Conservation (phyloP, 2,329 filamentous ascomycete genomes). For the Cercospora brassicicola region DNA sequence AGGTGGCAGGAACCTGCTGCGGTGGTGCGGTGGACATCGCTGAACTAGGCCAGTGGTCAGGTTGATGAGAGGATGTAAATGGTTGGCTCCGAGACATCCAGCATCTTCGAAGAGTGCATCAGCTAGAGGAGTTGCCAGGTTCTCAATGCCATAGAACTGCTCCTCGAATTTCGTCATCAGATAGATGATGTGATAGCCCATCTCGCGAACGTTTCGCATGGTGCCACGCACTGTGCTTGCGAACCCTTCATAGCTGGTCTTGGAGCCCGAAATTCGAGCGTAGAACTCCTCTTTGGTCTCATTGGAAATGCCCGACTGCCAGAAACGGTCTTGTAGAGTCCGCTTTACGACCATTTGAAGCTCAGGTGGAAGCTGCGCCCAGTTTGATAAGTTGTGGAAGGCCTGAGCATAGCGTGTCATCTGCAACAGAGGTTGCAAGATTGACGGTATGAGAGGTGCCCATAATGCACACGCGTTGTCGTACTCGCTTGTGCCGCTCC, state of each 20-base stretch:
- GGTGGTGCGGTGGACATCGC: conserved; percentile 78
- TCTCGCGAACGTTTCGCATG: conserved; percentile 85
- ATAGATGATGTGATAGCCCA: conserved; percentile 90
- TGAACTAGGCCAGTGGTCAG: conserved; percentile 86
- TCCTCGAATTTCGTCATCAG: conserved; percentile 85
- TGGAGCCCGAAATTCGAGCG: conserved; percentile 83
- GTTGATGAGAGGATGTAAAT: conserved; percentile 89
- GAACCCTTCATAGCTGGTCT: conserved; percentile 85
- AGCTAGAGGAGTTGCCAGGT: conserved; percentile 79
- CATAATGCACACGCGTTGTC: conserved; percentile 78
- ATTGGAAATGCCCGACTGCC: conserved; percentile 95
- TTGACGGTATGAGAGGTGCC: conserved; percentile 75
- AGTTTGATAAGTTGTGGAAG: conserved; percentile 83
- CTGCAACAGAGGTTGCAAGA: conserved; percentile 82
- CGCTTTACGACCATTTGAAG: conserved; percentile 75
- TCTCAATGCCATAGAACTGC: conserved; percentile 85
- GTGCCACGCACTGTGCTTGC: conserved; percentile 89
- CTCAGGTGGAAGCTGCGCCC: conserved; percentile 72
- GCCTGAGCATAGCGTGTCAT: conserved; percentile 87
- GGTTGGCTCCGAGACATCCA: conserved; percentile 80
- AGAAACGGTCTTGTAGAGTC: conserved; percentile 91
- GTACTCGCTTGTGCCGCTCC: conserved; percentile 70
- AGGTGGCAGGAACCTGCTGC: conserved; percentile 78
- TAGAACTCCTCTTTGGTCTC: conserved; percentile 98
- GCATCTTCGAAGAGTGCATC: conserved; percentile 82